These are phyloP conservation scores for Fusarium globosum DNA, from an alignment of 2,329 filamentous ascomycete species.

Conservation along the genomic window DNA sequence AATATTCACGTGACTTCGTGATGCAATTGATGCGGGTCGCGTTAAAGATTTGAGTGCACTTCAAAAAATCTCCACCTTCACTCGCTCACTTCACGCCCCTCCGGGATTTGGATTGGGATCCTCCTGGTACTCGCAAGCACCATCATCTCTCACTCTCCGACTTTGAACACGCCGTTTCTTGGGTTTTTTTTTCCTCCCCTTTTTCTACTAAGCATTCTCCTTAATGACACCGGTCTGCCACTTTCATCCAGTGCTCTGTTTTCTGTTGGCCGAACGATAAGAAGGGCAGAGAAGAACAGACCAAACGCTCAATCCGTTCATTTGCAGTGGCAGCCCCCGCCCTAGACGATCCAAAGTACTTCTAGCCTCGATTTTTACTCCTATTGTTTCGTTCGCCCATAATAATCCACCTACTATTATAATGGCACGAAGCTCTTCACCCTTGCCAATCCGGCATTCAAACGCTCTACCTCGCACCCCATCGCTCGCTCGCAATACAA, in stretches of 20 bases:
- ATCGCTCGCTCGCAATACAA: conserved; percentile 40
- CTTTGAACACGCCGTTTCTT: not conserved
- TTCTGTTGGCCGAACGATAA: conserved; percentile 26
- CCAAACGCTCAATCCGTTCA: conserved; percentile 17
- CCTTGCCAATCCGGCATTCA: conserved; percentile 47
- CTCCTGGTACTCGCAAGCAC: conserved; percentile 12
- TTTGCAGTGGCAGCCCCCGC: conserved; percentile 21
- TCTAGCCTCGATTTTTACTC: conserved; percentile 16
- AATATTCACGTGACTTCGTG: conserved; percentile 43
- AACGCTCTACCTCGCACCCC: conserved; percentile 45
- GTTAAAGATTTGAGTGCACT: conserved; percentile 20
- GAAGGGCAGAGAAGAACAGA: conserved; percentile 1
- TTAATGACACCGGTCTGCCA: conserved; percentile 1
- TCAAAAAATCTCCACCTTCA: conserved; percentile 27
- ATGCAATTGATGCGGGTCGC: conserved; percentile 32
- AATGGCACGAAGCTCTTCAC: conserved; percentile 49
- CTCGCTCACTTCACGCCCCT: conserved; percentile 20
- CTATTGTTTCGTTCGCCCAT: conserved; percentile 9
- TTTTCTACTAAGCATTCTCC: not conserved
- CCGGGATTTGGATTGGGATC: conserved; percentile 12
- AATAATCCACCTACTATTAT: conserved; percentile 16
- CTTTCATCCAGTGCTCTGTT: conserved; percentile 24
- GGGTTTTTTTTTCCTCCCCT: not conserved
- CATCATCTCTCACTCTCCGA: not conserved
- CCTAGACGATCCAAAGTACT: conserved; percentile 8